Conservation (phyloP, 2,329 filamentous ascomycete genomes). For the Escovopsis weberi region DNA sequence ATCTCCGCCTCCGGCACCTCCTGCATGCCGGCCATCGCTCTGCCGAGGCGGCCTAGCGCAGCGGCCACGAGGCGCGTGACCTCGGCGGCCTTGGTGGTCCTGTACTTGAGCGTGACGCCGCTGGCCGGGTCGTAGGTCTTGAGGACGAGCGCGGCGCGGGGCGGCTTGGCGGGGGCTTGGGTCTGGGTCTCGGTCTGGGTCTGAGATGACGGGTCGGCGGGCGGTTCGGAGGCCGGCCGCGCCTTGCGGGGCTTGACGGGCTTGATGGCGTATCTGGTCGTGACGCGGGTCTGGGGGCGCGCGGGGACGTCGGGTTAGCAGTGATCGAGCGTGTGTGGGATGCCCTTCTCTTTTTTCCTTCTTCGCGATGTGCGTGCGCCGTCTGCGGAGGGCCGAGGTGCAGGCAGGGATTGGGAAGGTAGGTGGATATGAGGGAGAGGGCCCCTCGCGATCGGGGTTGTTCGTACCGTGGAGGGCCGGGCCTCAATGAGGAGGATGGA, state of each 20-base stretch:
- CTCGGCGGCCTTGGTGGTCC: conserved; percentile 80
- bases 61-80: conserved; percentile 64
- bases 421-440: no score
- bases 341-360: not conserved
- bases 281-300: conserved; percentile 60
- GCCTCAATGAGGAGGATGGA: conserved; percentile 76
- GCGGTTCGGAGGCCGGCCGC: conserved; percentile 13
- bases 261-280: conserved; percentile 75
- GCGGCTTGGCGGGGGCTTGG: conserved; percentile 24
- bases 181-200: no score
- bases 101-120: conserved; percentile 78
- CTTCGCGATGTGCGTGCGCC: no score
- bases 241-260: conserved; percentile 19
- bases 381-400: no score
- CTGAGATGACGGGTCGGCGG: conserved; percentile 2
- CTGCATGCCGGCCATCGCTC: conserved; percentile 46
- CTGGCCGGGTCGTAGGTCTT: conserved; percentile 80
- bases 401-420: no score
- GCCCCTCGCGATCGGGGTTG: no score
- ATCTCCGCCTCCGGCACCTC: conserved; percentile 27
- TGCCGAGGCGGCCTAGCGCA: conserved; percentile 61
- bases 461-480: conserved; percentile 62
- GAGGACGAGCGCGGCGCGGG: conserved; percentile 58
- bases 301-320: not conserved
- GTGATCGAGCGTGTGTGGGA: not conserved